Evolutionary conservation across 768 basidiomycete species (phyloP), one percentile per base, ranked within the genome.

Genomic region (Lactarius hengduanensis): DNA sequence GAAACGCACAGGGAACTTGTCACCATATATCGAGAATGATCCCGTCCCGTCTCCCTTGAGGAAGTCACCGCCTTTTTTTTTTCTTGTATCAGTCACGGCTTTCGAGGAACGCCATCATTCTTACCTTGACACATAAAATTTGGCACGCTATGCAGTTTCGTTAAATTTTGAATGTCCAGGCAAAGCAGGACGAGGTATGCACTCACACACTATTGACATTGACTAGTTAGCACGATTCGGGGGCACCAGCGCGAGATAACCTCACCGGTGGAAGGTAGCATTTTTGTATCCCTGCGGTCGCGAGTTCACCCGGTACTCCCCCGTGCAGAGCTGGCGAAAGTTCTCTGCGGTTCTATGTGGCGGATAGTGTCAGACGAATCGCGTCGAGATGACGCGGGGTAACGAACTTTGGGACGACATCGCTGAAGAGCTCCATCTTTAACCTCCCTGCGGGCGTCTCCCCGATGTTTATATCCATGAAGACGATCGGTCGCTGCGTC

Each of bases 391-490:
- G 40, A 34, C 7, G 16, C 1, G 11, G 50, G 62, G 11, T 50
- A 36, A 70, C 89, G 65, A 58, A 96, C 95, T 94, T 97, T 61
- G 97, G 96, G 2, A 92, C 94, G 63, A 96, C 88, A 74, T 99
- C 97, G 66, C 89, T 92, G 78, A 96, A 98, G 20, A 99, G 80
- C 77, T 99, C 96, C 88, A 99, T 96, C 80, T 98, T 98, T 71
- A 99, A 82, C 38, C 97, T 80, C 18, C 96, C 96, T 3, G 94
- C 94, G 38, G 93, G 92, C 0, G 95, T 98, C 79, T 98, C 96
- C 54, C 97, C 97, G 58, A 99, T 98, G 58, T 91, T 86, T 67
- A 98, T 81, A 74, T 99, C 97, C 87, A 99, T 96, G 76, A 99
- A 99, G 63, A 97, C 95, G 57, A 99, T 80, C 0, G 97, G 96